phyloP scores from a whole-genome alignment of 305 asterid genomes.

The Fraxinus velutina region DNA sequence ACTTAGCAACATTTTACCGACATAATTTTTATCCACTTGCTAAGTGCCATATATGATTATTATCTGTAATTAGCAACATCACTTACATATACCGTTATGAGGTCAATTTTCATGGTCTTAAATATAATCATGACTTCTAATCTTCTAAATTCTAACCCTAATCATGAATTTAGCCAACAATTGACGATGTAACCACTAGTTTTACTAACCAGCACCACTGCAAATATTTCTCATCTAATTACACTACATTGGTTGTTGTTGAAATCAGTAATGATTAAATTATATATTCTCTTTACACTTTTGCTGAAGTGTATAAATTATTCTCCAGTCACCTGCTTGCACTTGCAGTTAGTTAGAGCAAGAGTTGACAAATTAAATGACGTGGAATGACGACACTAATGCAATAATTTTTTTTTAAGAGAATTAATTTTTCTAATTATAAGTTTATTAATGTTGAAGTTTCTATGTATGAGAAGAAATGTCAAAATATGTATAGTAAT shows the following conservation, averaged over 20 bases:
- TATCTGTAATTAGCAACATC: not conserved
- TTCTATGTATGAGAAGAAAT: not conserved
- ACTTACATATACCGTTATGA: conserved; percentile 24
- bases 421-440: not conserved
- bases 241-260: not conserved
- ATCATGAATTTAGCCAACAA: conserved; percentile 27
- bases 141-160: conserved; percentile 20
- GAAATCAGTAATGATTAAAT: not conserved
- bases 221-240: not conserved
- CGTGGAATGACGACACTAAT: not conserved
- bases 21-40: not conserved
- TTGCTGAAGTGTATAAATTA: not conserved
- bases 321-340: not conserved
- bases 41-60: not conserved
- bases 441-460: not conserved
- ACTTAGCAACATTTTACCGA: not conserved
- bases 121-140: conserved; percentile 9
- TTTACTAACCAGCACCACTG: conserved; percentile 24
- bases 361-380: not conserved
- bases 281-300: not conserved
- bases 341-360: not conserved
- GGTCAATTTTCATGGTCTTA: conserved; percentile 19
- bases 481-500: not conserved
- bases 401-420: not conserved
- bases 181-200: conserved; percentile 29